Evolutionary conservation across 768 basidiomycete genomes (phyloP).

Genomic region (Hygrocybe coccinea): DNA sequence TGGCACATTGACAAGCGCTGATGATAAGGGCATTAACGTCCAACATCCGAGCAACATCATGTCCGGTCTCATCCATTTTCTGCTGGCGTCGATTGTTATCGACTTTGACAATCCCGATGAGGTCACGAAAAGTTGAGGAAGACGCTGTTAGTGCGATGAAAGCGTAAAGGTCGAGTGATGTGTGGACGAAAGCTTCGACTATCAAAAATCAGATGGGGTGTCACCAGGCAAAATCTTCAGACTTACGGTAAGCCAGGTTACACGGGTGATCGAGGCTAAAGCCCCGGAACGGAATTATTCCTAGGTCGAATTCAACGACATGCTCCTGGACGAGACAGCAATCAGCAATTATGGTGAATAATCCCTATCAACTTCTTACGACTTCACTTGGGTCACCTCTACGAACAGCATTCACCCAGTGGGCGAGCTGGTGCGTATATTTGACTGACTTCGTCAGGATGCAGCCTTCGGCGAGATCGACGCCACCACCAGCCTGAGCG

Average conservation of each 20-base stretch:
- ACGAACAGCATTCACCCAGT: constrained; percentile 1
- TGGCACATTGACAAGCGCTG: too few species aligned
- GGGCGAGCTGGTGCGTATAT: constrained; percentile 3
- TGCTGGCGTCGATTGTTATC: constrained; percentile 18
- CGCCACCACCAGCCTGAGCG: neutral
- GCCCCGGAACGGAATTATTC: constrained; percentile 10
- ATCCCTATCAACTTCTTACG: constrained; percentile 4
- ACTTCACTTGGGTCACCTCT: neutral
- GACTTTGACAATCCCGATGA: constrained; percentile 16
- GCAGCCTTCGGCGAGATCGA: constrained; percentile 1
- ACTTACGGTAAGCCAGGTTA: constrained; percentile 18
- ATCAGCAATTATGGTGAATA: constrained; percentile 5
- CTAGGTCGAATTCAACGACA: constrained; percentile 11
- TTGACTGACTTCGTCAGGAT: constrained; percentile 2
- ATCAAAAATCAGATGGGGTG: constrained; percentile 7
- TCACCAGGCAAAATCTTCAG: constrained; percentile 5
- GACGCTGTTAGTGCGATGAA: constrained; percentile 18
- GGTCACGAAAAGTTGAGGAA: constrained; percentile 12
- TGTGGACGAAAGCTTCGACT: constrained; percentile 16
- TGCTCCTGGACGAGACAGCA: constrained; percentile 10
- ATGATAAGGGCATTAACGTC: constrained; percentile 9
- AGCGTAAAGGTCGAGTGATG: constrained; percentile 15
- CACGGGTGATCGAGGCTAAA: constrained; percentile 15
- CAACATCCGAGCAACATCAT: constrained; percentile 8
- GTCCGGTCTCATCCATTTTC: constrained; percentile 6